Conservation (phyloP, 768 basidiomycete genomes). For the Hypholoma sublateritium region DNA sequence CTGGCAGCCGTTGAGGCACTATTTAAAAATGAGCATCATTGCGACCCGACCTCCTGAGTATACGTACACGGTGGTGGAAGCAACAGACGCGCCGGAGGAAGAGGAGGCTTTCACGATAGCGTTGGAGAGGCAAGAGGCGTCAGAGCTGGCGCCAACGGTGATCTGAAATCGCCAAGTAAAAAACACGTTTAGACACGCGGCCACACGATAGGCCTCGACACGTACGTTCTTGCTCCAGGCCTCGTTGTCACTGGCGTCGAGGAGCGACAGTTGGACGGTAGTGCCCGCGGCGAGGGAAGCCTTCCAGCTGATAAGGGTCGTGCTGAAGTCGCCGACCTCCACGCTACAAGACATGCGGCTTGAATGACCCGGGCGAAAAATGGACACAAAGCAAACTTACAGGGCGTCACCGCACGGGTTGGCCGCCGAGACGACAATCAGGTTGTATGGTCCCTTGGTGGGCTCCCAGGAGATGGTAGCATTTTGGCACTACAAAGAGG, state of each 20-base stretch:
- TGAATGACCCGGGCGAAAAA: not conserved
- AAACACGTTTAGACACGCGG: not conserved
- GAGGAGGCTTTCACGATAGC: conserved; percentile 13
- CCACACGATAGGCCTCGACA: conserved; percentile 11
- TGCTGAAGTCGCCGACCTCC: conserved; percentile 58
- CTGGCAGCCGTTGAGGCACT: not conserved
- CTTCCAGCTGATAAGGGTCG: conserved; percentile 44
- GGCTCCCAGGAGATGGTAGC: conserved; percentile 52
- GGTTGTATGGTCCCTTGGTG: conserved; percentile 50
- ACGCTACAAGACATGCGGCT: conserved; percentile 35
- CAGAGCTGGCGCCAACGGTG: conserved; percentile 35
- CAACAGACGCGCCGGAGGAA: conserved; percentile 7
- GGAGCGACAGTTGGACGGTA: conserved; percentile 48
- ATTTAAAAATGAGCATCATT: not conserved
- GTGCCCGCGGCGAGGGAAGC: conserved; percentile 47
- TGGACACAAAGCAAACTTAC: conserved; percentile 36
- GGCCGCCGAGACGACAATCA: conserved; percentile 50
- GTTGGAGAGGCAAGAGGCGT: conserved; percentile 36
- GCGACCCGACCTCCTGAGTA: not conserved
- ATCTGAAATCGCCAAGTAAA: conserved; percentile 28
- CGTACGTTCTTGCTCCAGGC: conserved; percentile 67
- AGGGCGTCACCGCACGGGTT: conserved; percentile 61
- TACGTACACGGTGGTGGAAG: conserved; percentile 16
- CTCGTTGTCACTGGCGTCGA: conserved; percentile 54
- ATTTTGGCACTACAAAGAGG: conserved; percentile 48